These are phyloP conservation scores for Hyphochytrium catenoides DNA, from an alignment of 352 stramenopile genomes.

Conservation along the genomic window DNA sequence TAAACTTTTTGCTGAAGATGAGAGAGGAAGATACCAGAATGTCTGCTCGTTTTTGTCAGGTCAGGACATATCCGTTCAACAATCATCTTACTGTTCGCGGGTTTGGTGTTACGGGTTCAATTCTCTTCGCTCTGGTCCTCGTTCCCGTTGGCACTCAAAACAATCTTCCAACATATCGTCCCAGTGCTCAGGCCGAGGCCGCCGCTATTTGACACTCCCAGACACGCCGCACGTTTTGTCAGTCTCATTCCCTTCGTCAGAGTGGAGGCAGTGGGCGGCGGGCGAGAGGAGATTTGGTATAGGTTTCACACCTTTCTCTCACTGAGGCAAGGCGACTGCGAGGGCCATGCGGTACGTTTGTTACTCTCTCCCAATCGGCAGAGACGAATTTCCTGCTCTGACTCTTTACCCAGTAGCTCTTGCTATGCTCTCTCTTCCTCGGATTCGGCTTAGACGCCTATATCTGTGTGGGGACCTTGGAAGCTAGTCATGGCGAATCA, in stretches of 20 bases:
- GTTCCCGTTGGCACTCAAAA: no score
- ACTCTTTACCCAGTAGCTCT: conserved; percentile 15
- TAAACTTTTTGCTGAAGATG: conserved; percentile 62
- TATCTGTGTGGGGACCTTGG: conserved; percentile 55
- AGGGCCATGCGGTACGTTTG: conserved; percentile 40
- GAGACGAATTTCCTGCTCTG: conserved; percentile 1
- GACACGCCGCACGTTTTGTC: conserved; percentile 59
- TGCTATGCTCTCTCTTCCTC: conserved; percentile 58
- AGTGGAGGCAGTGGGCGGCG: conserved; percentile 21
- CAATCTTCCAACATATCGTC: no score
- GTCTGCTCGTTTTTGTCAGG: no score
- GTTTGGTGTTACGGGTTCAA: conserved; percentile 27
- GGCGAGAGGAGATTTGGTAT: conserved; percentile 41
- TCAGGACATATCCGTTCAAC: neutral
- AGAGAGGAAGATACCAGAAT: conserved; percentile 49
- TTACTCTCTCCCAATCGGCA: neutral
- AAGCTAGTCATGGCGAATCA: conserved; percentile 12
- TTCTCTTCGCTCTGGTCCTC: no score
- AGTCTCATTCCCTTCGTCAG: conserved; percentile 37
- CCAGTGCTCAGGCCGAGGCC: no score
- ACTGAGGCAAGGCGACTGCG: conserved; percentile 33
- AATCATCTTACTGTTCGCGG: neutral
- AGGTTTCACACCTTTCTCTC: conserved; percentile 37
- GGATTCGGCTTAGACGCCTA: conserved; percentile 64
- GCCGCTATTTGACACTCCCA: conserved; percentile 33